Base-by-base conservation (phyloP, 176 grass and related monocot genomes). In the bread wheat (Triticum aestivum) region DNA sequence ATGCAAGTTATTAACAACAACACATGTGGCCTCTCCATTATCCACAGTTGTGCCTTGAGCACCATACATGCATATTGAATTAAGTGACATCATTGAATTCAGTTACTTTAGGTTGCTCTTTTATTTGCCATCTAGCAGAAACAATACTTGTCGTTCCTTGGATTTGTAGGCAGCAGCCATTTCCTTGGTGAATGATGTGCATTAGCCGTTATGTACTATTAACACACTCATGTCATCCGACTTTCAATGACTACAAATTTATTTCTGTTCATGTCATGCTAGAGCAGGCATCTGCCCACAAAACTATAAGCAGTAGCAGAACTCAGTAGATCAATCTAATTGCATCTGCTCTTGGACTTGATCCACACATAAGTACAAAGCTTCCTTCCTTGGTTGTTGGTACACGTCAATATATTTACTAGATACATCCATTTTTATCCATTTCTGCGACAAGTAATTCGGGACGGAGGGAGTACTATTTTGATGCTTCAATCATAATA, bases 111-210 rank as follows among this genome's bases (percentile, higher is more conserved):
- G 67, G 3, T 66, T 81, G 38, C 15, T 32, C 61, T 67, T 81
- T 81, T 11, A n/a, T 33, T 81, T 67, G 15, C 78, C 64, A 65
- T 75, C 23, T 80, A 29, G 12, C 18, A 35, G 64, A 8, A 32
- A 3, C 68, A 52, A 4, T 69, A 52, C 27, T 23, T 54, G 29
- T 11, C 68, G 9, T 54, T 6, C 29, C 30, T 26, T 69, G n/a
- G 30, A 49, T 5, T 69, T 11, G 37, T 26, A 63, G 58, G 56
- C 20, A 7, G 21, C 21, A 59, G 21, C 29, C 42, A 73, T 62
- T 84, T 84, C 6, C 18, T 84, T 84, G 58, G 29, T 74, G 82
- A 17, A 45, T 24, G 17, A 74, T 24, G 17, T 80, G 4, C n/a
- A 63, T 63, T 61, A 41, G 47, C 3, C 21, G 54, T 59, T 20